These are phyloP conservation scores for Gloeophyllum trabeum DNA, from an alignment of 768 basidiomycete species.

Conservation along the genomic window DNA sequence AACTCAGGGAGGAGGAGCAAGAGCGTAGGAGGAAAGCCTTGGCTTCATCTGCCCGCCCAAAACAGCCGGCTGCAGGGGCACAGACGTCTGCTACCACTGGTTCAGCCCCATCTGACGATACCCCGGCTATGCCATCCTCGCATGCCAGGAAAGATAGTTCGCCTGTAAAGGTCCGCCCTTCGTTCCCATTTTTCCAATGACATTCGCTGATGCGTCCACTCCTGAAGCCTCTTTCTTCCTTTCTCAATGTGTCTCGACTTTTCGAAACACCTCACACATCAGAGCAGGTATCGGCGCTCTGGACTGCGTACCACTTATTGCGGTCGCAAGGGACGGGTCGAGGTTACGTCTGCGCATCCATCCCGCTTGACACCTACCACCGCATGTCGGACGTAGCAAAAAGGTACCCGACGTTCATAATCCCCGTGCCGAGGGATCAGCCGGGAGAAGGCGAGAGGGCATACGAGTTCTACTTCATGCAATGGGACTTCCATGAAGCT, in stretches of 20 bases:
- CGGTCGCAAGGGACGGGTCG: constrained; percentile 73
- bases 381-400: constrained; percentile 54
- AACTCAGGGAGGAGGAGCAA: constrained; percentile 15
- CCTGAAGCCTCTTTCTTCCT: constrained; percentile 63
- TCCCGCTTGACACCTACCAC: constrained; percentile 63
- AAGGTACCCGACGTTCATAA: constrained; percentile 67
- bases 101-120: constrained; percentile 7
- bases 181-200: not conserved
- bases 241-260: constrained; percentile 69
- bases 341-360: constrained; percentile 75
- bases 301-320: constrained; percentile 83
- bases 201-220: constrained; percentile 3
- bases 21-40: not conserved
- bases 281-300: constrained; percentile 69
- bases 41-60: not conserved
- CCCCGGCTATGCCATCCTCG: constrained; percentile 5
- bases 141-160: constrained; percentile 47
- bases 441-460: constrained; percentile 24
- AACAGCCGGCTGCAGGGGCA: not conserved
- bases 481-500: constrained; percentile 80
- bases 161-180: constrained; percentile 45
- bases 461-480: constrained; percentile 76
- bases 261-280: constrained; percentile 57
- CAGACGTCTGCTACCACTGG: not conserved
- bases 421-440: constrained; percentile 60